Conservation (phyloP, 169 alveolate species). For the Babesia ovata region DNA sequence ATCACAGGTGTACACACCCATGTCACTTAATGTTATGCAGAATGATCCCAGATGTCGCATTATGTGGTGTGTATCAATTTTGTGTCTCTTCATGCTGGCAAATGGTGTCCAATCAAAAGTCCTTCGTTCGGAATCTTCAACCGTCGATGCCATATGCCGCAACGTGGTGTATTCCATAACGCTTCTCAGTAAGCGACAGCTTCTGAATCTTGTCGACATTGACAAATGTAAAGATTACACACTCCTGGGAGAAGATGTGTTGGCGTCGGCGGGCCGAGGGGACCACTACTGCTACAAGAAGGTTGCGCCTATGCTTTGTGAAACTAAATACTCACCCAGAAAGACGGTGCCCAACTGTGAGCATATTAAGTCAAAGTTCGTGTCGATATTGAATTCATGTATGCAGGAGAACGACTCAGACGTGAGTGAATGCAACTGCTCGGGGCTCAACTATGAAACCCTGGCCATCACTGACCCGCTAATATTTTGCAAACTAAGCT, state of each 20-base stretch:
- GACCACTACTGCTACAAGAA: constrained; percentile 55
- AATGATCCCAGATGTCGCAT: background rate
- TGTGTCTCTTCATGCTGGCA: background rate
- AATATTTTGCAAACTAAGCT: constrained; percentile 56
- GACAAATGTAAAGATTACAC: constrained; percentile 41
- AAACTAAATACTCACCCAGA: constrained; percentile 40
- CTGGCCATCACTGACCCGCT: constrained; percentile 55
- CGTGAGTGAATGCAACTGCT: constrained; percentile 39
- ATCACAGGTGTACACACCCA: too few species aligned
- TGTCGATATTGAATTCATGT: constrained; percentile 44
- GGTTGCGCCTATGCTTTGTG: constrained; percentile 52
- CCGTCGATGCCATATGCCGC: constrained; percentile 51
- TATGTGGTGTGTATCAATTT: background rate
- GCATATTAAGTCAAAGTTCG: constrained; percentile 61
- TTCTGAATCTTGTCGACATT: constrained; percentile 47
- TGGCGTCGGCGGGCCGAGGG: constrained; percentile 24
- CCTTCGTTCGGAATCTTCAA: constrained; percentile 53
- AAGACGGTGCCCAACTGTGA: constrained; percentile 53
- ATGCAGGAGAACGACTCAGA: background rate
- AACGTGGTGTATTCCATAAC: constrained; percentile 38
- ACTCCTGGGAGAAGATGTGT: constrained; percentile 59
- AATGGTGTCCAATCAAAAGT: constrained; percentile 5
- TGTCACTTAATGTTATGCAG: too few species aligned
- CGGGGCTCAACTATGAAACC: constrained; percentile 52
- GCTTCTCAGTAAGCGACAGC: constrained; percentile 33